Conservation (phyloP, 1,284 basidiomycete species). For the Irpex rosettiformis region DNA sequence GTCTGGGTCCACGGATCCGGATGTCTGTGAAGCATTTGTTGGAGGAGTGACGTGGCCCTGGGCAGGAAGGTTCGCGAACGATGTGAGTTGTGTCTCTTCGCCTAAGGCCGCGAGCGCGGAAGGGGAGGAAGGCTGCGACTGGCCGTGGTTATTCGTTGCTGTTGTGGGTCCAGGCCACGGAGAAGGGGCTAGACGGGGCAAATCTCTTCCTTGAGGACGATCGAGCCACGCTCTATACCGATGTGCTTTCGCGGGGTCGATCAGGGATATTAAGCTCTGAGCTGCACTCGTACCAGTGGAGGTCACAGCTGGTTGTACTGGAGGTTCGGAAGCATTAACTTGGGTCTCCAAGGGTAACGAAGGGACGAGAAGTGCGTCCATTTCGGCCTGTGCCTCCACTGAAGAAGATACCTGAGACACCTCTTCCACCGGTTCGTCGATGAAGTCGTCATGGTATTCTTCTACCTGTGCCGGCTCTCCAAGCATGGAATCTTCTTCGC, state of each 20-base stretch:
- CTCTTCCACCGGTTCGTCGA: neutral
- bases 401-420: neutral
- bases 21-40: neutral
- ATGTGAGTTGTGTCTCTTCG: constrained; percentile 12
- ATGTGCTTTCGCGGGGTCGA: constrained; percentile 13
- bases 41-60: constrained; percentile 1
- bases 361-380: neutral
- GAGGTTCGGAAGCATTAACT: neutral
- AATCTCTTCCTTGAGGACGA: neutral
- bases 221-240: constrained; percentile 3
- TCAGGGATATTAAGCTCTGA: constrained; percentile 8
- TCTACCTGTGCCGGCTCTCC: constrained; percentile 7
- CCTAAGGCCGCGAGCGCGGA: neutral
- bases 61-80: neutral
- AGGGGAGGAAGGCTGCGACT: neutral
- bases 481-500: constrained; percentile 6
- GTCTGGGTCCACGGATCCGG: neutral
- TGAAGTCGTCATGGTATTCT: too few relatives aligned
- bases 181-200: neutral
- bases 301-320: neutral
- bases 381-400: neutral
- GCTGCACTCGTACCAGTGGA: constrained; percentile 6
- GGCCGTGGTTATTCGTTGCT: neutral
- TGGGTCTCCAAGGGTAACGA: too few relatives aligned
- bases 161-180: neutral